Conservation (phyloP, 148 eudicot species). For the Amaranthus cruentus region DNA sequence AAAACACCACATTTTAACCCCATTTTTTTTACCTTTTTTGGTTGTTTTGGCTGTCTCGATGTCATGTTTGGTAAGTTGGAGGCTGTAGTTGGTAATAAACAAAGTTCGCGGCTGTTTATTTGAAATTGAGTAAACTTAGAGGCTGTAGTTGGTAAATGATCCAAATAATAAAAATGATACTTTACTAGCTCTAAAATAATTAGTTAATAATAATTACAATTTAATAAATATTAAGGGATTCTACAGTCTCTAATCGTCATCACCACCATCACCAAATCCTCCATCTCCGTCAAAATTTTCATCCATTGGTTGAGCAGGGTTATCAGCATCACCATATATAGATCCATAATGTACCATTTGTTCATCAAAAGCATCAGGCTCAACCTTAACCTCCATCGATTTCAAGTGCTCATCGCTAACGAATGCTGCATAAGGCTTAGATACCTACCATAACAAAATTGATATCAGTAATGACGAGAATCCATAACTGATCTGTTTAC, state of each 20-base stretch:
- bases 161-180: no score
- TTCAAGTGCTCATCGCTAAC: slow-evolving; percentile 54
- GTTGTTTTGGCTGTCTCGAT: no score
- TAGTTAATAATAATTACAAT: no score
- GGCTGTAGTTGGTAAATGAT: no score
- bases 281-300: slow-evolving; percentile 35
- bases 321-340: slow-evolving; percentile 26
- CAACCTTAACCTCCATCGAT: slow-evolving; percentile 36
- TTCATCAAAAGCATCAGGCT: slow-evolving; percentile 12
- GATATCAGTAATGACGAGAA: background rate
- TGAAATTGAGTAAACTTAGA: no score
- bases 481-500: background rate
- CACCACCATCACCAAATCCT: slow-evolving; percentile 42
- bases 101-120: no score
- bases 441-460: slow-evolving; percentile 41
- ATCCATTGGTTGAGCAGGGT: slow-evolving; percentile 31
- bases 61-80: no score
- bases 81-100: no score
- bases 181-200: no score
- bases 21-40: no score
- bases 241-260: slow-evolving; percentile 49
- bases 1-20: no score
- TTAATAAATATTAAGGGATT: no score
- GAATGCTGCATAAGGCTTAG: slow-evolving; percentile 70
- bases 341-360: slow-evolving; percentile 27